phyloP scores from a whole-genome alignment of 2,329 filamentous ascomycete species.

The Exserohilum rostratum region DNA sequence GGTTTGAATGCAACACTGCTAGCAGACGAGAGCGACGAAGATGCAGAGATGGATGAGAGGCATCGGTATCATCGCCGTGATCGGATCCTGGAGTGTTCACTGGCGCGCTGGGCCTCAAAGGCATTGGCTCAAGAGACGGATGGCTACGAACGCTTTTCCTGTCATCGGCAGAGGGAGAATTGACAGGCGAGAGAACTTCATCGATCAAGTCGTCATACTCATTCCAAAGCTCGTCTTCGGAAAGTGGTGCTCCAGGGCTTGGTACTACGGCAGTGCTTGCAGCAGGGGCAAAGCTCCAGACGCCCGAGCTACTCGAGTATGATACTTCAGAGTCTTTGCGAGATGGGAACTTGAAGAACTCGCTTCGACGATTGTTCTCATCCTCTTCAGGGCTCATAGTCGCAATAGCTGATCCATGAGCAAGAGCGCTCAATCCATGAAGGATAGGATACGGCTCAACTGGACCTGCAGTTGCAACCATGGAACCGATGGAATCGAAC shows the following conservation, averaged over 20 bases:
- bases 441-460: slow-evolving; percentile 45
- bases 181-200: slow-evolving; percentile 62
- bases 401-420: slow-evolving; percentile 49
- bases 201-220: slow-evolving; percentile 91
- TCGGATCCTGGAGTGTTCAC: slow-evolving; percentile 38
- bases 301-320: slow-evolving; percentile 69
- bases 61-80: slow-evolving; percentile 28
- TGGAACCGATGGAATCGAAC: slow-evolving; percentile 37
- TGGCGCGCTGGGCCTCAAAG: slow-evolving; percentile 32
- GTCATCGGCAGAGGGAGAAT: slow-evolving; percentile 16
- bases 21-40: slow-evolving; percentile 59
- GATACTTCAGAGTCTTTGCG: slow-evolving; percentile 74
- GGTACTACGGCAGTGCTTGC: slow-evolving; percentile 68
- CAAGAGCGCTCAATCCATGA: slow-evolving; percentile 41
- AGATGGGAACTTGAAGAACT: slow-evolving; percentile 77
- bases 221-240: slow-evolving; percentile 90
- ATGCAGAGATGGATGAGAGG: slow-evolving; percentile 47
- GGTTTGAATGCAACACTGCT: slow-evolving; percentile 57
- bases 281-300: slow-evolving; percentile 64
- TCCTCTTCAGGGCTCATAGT: slow-evolving; percentile 42
- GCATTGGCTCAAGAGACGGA: slow-evolving; percentile 39
- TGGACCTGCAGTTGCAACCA: slow-evolving; percentile 37
- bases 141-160: slow-evolving; percentile 22
- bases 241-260: slow-evolving; percentile 64
- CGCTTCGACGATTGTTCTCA: slow-evolving; percentile 48